phyloP scores from a whole-genome alignment of 768 basidiomycete species.

The Lentinus brumalis region DNA sequence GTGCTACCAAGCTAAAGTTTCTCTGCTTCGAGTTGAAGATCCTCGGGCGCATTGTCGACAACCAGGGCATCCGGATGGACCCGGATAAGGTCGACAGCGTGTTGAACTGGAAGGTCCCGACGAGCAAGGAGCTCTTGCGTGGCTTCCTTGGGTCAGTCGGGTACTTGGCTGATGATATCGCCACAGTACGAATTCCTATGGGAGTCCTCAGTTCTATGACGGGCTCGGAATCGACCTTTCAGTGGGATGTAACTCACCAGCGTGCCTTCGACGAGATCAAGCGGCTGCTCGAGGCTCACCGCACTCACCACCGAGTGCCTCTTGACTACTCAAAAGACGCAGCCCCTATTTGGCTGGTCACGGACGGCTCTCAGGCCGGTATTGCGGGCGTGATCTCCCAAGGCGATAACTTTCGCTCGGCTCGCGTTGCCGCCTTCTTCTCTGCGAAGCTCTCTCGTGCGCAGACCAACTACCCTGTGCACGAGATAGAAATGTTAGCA shows the following conservation, averaged over 20 bases:
- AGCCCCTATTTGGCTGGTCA: constrained; percentile 23
- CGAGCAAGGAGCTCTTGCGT: constrained; percentile 30
- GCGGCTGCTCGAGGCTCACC: constrained; percentile 15
- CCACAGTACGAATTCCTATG: constrained; percentile 40
- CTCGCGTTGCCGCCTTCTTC: constrained; percentile 26
- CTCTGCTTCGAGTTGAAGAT: constrained; percentile 33
- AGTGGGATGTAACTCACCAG: constrained; percentile 31
- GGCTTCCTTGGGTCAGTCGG: constrained; percentile 41
- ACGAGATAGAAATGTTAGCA: constrained; percentile 21
- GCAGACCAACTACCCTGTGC: constrained; percentile 33
- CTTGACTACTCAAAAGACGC: constrained; percentile 25
- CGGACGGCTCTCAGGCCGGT: constrained; percentile 25
- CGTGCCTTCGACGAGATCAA: constrained; percentile 32
- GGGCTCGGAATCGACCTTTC: constrained; percentile 13
- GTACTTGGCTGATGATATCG: constrained; percentile 36
- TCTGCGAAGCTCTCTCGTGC: constrained; percentile 28
- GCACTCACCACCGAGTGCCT: constrained; percentile 13
- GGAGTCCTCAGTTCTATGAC: constrained; percentile 31
- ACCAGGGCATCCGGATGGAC: constrained; percentile 31
- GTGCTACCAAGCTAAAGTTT: constrained; percentile 36
- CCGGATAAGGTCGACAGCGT: constrained; percentile 29
- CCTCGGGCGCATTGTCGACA: constrained; percentile 30
- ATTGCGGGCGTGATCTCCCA: constrained; percentile 24
- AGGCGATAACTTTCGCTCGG: constrained; percentile 18
- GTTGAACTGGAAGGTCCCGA: constrained; percentile 33